Percentiles rank a stretch among this genome's conserved stretches.
Evolutionary conservation across 495 filamentous ascomycete genomes (phyloP).

Genomic region (Hyaloscypha bicolor): DNA sequence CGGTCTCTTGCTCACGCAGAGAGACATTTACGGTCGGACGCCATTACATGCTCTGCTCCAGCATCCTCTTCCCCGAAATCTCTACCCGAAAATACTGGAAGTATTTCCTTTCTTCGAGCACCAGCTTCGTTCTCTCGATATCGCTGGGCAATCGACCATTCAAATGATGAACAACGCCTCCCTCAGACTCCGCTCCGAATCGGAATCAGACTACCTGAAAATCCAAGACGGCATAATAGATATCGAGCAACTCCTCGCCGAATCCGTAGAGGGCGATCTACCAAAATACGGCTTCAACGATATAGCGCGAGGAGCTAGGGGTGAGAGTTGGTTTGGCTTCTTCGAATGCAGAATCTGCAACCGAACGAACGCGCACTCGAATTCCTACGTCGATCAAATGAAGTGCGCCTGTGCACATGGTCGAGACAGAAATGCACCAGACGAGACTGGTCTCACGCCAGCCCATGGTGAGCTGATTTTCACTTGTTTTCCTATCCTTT

Average conservation of each 20-base stretch:
- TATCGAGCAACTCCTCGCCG: conserved; percentile 17
- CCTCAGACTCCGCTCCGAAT: conserved; percentile 17
- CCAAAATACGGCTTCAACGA: conserved; percentile 28
- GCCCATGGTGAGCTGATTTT: conserved; percentile 13
- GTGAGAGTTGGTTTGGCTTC: conserved; percentile 19
- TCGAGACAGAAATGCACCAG: conserved; percentile 28
- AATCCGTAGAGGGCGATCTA: background rate
- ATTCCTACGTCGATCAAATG: conserved; percentile 30
- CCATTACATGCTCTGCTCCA: conserved; percentile 28
- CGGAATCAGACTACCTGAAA: conserved; percentile 18
- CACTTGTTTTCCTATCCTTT: background rate
- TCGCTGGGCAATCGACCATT: conserved; percentile 15
- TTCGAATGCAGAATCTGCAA: conserved; percentile 26
- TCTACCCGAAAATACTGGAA: conserved; percentile 23
- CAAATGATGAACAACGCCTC: conserved; percentile 29
- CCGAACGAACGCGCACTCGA: conserved; percentile 22
- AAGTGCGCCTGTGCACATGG: conserved; percentile 25
- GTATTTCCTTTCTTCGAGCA: conserved; percentile 21
- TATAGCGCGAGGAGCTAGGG: conserved; percentile 26
- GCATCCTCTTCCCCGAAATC: conserved; percentile 21
- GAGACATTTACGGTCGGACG: conserved; percentile 27
- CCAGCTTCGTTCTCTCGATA: conserved; percentile 27
- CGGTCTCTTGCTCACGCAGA: conserved; percentile 24
- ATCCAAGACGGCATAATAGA: conserved; percentile 27
- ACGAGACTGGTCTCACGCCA: conserved; percentile 28